Evolutionary conservation across 2,329 filamentous ascomycete genomes (phyloP).

Genomic region (Cladophialophora chaetospira): DNA sequence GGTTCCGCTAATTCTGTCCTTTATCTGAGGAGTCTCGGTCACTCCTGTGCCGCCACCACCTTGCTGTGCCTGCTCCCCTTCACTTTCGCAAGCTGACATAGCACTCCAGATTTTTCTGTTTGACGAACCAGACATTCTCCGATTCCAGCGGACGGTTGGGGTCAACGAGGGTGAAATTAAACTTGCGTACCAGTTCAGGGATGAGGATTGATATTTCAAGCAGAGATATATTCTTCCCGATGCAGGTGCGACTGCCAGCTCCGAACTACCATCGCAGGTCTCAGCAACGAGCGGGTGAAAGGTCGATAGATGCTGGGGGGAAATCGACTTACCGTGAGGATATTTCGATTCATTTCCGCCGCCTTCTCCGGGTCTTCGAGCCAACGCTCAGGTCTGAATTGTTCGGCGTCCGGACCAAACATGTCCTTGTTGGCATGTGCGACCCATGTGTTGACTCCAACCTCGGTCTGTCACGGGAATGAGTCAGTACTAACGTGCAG

Average conservation of each 20-base stretch:
- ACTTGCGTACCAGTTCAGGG: constrained; percentile 29
- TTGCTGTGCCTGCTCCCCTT: no score
- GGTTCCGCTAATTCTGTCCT: no score
- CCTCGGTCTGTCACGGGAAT: constrained; percentile 32
- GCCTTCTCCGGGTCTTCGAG: constrained; percentile 52
- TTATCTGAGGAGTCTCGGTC: no score
- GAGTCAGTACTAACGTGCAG: neutral
- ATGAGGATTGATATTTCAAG: constrained; percentile 25
- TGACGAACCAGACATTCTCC: constrained; percentile 53
- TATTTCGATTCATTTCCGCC: constrained; percentile 45
- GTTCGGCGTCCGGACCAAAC: constrained; percentile 54
- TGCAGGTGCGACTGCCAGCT: constrained; percentile 23
- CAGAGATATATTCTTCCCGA: constrained; percentile 25
- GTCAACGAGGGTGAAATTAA: constrained; percentile 28
- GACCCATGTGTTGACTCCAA: constrained; percentile 50
- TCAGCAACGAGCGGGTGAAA: constrained; percentile 54
- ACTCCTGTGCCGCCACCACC: no score
- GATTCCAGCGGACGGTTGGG: constrained; percentile 24
- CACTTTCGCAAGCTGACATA: constrained; percentile 19
- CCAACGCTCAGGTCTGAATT: constrained; percentile 70
- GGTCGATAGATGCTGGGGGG: neutral
- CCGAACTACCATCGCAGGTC: constrained; percentile 20
- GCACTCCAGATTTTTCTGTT: constrained; percentile 29
- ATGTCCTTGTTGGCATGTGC: constrained; percentile 50
- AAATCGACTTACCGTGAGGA: constrained; percentile 41